These are phyloP conservation scores for Vanilla planifolia DNA, from an alignment of 106 monocot species.

Conservation along the genomic window DNA sequence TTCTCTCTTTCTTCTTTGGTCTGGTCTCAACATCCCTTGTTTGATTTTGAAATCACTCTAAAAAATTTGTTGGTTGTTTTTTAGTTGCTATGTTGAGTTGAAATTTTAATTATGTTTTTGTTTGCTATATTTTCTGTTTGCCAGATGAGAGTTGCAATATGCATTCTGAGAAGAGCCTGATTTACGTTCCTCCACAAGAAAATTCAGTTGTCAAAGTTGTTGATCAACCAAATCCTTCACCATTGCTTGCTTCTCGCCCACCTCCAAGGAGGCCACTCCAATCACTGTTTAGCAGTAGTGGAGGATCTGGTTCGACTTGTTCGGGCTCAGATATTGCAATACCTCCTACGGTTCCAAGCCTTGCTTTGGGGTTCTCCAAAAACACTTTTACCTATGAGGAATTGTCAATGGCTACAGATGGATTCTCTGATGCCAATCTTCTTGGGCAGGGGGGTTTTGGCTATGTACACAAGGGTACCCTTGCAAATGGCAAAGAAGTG, in stretches of 20 bases:
- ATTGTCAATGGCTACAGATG: slow-evolving; percentile 33
- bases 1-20: no score
- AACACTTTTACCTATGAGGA: slow-evolving; percentile 37
- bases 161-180: background rate
- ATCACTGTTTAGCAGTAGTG: background rate
- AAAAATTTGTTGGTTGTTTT: background rate
- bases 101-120: background rate
- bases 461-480: slow-evolving; percentile 37
- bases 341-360: slow-evolving; percentile 10
- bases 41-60: no score
- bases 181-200: background rate
- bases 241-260: slow-evolving; percentile 9
- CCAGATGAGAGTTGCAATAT: background rate
- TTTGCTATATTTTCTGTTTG: background rate
- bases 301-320: slow-evolving; percentile 1
- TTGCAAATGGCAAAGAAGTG: slow-evolving; percentile 38
- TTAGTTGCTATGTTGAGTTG: background rate
- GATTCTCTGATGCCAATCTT: slow-evolving; percentile 54
- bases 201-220: background rate
- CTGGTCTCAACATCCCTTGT: no score
- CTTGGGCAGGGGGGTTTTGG: slow-evolving; percentile 61
- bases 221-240: slow-evolving; percentile 1
- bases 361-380: slow-evolving; percentile 6
- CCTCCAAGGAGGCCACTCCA: background rate
- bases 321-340: slow-evolving; percentile 6